Evolutionary conservation across 306 rosid genomes (phyloP).

Genomic region (Castanopsis chinensis): DNA sequence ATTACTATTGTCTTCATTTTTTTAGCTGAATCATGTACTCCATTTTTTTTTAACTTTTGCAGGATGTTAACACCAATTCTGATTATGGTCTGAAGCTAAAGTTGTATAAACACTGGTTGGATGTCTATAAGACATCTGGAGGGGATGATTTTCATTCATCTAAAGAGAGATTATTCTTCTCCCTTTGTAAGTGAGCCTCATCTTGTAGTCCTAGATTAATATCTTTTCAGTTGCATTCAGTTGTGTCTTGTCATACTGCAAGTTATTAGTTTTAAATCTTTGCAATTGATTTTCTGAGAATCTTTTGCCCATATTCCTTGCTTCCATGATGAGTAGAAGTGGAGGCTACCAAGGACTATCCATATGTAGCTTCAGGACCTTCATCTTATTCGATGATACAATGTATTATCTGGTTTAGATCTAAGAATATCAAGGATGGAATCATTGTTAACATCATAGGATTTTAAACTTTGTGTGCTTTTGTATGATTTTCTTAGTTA

Average conservation of each 20-base stretch:
- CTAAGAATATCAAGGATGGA: too few relatives aligned
- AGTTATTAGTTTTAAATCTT: not conserved
- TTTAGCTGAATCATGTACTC: not conserved
- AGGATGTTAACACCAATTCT: slow-evolving; percentile 51
- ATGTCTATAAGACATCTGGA: slow-evolving; percentile 64
- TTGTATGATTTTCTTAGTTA: too few relatives aligned
- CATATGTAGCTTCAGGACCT: not conserved
- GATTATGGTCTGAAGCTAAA: slow-evolving; percentile 49
- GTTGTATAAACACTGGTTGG: slow-evolving; percentile 78
- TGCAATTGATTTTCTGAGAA: not conserved
- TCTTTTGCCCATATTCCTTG: slow-evolving; percentile 4
- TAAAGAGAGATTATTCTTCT: slow-evolving; percentile 58
- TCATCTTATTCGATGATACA: too few relatives aligned
- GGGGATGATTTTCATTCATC: slow-evolving; percentile 60
- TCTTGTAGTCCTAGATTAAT: slow-evolving; percentile 12
- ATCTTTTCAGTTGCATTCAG: slow-evolving; percentile 1
- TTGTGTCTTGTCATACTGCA: slow-evolving; percentile 4
- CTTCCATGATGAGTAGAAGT: not conserved
- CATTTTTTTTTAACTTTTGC: slow-evolving; percentile 3
- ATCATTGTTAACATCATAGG: too few relatives aligned
- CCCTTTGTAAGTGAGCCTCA: slow-evolving; percentile 64
- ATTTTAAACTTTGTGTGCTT: too few relatives aligned
- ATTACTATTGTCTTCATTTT: slow-evolving; percentile 7
- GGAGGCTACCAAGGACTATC: not conserved
- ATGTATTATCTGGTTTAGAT: too few relatives aligned